Conservation (phyloP, 805 yeast genomes). For the Nematodospora valgi region DNA sequence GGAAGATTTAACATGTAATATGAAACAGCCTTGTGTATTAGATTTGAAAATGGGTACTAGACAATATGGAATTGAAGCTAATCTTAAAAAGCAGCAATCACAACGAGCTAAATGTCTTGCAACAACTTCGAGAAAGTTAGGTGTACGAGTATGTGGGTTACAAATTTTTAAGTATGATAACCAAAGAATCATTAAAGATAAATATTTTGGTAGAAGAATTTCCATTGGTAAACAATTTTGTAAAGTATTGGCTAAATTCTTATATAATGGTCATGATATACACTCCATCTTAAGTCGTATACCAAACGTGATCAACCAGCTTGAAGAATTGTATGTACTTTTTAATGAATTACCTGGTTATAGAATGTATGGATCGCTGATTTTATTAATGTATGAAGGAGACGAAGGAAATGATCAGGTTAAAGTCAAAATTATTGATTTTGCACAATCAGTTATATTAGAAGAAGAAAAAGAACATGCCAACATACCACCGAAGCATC, state of each 20-base stretch:
- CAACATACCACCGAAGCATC: conserved; percentile 71
- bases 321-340: conserved; percentile 55
- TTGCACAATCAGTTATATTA: conserved; percentile 86
- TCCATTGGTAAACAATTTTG: conserved; percentile 72
- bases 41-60: conserved; percentile 98
- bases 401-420: conserved; percentile 16
- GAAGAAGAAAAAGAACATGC: conserved; percentile 38
- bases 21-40: conserved; percentile 83
- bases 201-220: conserved; percentile 85
- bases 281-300: conserved; percentile 63
- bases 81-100: conserved; percentile 62
- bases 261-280: conserved; percentile 67
- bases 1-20: conserved; percentile 85
- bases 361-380: conserved; percentile 87
- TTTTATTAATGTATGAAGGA: conserved; percentile 88
- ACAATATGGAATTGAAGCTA: conserved; percentile 96
- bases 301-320: conserved; percentile 58
- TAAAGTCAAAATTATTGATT: conserved; percentile 80
- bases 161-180: conserved; percentile 46
- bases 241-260: conserved; percentile 67
- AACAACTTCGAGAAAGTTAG: conserved; percentile 79
- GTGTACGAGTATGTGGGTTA: conserved; percentile 94
- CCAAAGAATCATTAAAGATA: conserved; percentile 56
- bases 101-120: conserved; percentile 77
- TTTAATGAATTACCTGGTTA: conserved; percentile 64